These are phyloP conservation scores for Diaporthe helianthi DNA, from an alignment of 2,329 filamentous ascomycete species.

Conservation along the genomic window DNA sequence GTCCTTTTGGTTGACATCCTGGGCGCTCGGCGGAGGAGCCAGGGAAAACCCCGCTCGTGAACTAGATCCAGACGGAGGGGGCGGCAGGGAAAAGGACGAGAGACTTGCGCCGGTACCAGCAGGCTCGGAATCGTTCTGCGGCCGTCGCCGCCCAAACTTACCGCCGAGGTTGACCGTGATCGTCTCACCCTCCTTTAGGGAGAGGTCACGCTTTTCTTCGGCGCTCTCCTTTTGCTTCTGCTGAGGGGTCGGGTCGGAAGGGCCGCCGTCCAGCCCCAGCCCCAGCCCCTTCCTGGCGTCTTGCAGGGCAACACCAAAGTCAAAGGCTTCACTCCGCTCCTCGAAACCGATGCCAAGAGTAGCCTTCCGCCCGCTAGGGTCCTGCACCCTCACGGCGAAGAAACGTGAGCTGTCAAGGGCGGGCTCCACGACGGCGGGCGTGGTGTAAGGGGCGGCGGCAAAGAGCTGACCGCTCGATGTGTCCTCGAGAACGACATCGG, in stretches of 20 bases:
- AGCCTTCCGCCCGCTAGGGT: slow-evolving; percentile 77
- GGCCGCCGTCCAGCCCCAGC: slow-evolving; percentile 63
- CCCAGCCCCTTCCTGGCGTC: slow-evolving; percentile 76
- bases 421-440: slow-evolving; percentile 72
- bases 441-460: slow-evolving; percentile 81
- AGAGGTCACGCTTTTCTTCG: slow-evolving; percentile 75
- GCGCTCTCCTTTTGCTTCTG: slow-evolving; percentile 49
- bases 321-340: slow-evolving; percentile 84
- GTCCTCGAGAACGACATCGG: slow-evolving; percentile 83
- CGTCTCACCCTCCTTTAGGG: slow-evolving; percentile 87
- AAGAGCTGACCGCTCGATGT: slow-evolving; percentile 76
- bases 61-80: slow-evolving; percentile 61
- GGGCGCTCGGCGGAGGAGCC: slow-evolving; percentile 71
- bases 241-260: slow-evolving; percentile 42
- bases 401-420: slow-evolving; percentile 82
- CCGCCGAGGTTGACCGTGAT: slow-evolving; percentile 81
- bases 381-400: slow-evolving; percentile 83
- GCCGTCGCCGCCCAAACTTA: slow-evolving; percentile 56
- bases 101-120: slow-evolving; percentile 44
- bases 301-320: slow-evolving; percentile 81
- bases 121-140: slow-evolving; percentile 42
- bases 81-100: slow-evolving; percentile 75
- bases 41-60: slow-evolving; percentile 53
- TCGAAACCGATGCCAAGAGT: slow-evolving; percentile 86
- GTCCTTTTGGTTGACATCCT: slow-evolving; percentile 67